phyloP scores from a whole-genome alignment of 192 early-diverging fungal genomes.

The Obelidium mucronatum region DNA sequence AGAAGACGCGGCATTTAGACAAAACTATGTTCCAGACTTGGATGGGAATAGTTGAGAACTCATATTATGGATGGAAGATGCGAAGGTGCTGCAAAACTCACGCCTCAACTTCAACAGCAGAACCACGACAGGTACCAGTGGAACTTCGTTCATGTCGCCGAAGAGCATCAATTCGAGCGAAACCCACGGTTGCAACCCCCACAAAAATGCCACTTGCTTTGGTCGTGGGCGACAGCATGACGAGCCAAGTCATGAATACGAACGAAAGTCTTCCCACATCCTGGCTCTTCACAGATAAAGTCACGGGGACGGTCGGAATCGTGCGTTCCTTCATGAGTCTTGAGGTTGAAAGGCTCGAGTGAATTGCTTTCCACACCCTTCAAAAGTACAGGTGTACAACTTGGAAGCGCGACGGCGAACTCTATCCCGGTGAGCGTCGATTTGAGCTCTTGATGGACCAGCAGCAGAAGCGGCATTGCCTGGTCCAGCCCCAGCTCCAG shows the following conservation, averaged over 20 bases:
- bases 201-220: conserved; percentile 29
- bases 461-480: background rate
- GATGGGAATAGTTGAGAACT: too few relatives aligned
- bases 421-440: background rate
- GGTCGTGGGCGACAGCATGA: conserved; percentile 37
- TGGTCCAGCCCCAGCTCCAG: background rate
- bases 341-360: conserved; percentile 70
- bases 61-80: background rate
- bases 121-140: background rate
- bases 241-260: conserved; percentile 82
- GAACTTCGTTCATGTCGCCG: conserved; percentile 22
- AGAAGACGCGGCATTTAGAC: too few relatives aligned
- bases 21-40: too few relatives aligned
- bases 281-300: conserved; percentile 50
- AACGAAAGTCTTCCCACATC: conserved; percentile 72
- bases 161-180: conserved; percentile 38
- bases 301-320: conserved; percentile 63
- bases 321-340: conserved; percentile 69
- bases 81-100: background rate
- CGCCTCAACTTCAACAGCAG: background rate
- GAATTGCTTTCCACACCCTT: conserved; percentile 70
- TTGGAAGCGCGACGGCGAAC: conserved; percentile 6
- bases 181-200: conserved; percentile 32
- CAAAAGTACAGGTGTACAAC: conserved; percentile 57
- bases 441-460: background rate